Evolutionary conservation across 1,284 basidiomycete species (phyloP).

Genomic region (Rhodotorula sp.): DNA sequence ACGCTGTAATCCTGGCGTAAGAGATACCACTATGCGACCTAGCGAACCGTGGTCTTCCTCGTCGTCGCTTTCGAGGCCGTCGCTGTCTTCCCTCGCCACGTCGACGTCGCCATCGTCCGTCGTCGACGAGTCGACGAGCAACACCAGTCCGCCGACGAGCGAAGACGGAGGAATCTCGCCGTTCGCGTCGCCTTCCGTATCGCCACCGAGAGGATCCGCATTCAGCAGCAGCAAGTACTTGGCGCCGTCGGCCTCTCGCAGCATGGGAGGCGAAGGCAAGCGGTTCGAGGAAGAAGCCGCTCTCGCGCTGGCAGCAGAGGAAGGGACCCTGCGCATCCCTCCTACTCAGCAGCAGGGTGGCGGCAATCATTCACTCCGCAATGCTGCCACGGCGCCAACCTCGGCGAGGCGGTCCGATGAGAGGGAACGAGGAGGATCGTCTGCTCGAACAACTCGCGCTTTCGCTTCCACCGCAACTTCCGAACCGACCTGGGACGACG

Average conservation of each 20-base stretch:
- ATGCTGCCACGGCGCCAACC: no score
- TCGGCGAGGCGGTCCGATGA: no score
- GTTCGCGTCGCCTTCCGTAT: background rate
- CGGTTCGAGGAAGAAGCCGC: background rate
- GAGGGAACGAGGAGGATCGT: no score
- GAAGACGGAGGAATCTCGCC: conserved; percentile 1
- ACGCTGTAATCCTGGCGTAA: no score
- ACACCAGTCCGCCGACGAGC: background rate
- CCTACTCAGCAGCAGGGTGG: no score
- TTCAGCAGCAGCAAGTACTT: background rate
- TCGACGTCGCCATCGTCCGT: background rate
- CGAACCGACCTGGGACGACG: conserved; percentile 3
- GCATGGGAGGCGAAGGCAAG: background rate
- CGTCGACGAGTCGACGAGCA: background rate
- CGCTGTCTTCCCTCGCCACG: no score
- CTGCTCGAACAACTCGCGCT: no score
- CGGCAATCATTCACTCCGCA: no score
- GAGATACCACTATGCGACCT: no score
- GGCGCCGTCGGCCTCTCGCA: background rate
- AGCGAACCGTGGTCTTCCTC: no score
- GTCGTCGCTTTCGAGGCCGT: background rate
- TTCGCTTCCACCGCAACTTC: no score
- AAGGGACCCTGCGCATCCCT: background rate
- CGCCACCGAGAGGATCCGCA: background rate
- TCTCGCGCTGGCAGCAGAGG: background rate